Conservation (phyloP, 2,329 filamentous ascomycete genomes). For the Fusarium longipes region DNA sequence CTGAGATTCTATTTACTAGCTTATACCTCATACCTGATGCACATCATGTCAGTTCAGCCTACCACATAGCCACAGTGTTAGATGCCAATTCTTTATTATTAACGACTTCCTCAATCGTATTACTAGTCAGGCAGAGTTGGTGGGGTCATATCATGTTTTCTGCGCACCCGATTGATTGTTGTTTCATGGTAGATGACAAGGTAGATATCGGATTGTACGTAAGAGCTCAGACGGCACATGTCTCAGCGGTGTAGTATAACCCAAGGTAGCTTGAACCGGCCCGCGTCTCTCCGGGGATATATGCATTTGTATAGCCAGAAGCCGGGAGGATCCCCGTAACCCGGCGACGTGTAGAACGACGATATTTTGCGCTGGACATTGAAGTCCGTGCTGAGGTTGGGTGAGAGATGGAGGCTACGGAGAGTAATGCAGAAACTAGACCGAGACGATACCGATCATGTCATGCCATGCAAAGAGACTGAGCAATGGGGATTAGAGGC, state of each 20-base stretch:
- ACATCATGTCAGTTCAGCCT: not conserved
- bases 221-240: slow-evolving; percentile 4
- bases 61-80: not conserved
- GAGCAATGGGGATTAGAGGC: slow-evolving; percentile 5
- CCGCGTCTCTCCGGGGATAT: slow-evolving; percentile 33
- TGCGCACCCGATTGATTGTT: not conserved
- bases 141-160: not conserved
- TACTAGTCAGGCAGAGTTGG: not conserved
- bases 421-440: slow-evolving; percentile 2
- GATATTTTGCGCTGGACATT: not conserved
- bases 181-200: slow-evolving; percentile 14
- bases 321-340: slow-evolving; percentile 24
- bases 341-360: slow-evolving; percentile 11
- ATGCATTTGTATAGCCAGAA: slow-evolving; percentile 39
- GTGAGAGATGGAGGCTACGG: slow-evolving; percentile 3
- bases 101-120: not conserved
- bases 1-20: slow-evolving; percentile 25
- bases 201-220: slow-evolving; percentile 11
- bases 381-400: slow-evolving; percentile 3
- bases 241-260: slow-evolving; percentile 15
- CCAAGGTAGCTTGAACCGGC: not conserved
- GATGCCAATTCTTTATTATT: not conserved
- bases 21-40: slow-evolving; percentile 16
- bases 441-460: slow-evolving; percentile 31
- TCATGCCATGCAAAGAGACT: slow-evolving; percentile 2